These are phyloP conservation scores for Fusarium miscanthi DNA, from an alignment of 2,329 filamentous ascomycete genomes.

Conservation along the genomic window DNA sequence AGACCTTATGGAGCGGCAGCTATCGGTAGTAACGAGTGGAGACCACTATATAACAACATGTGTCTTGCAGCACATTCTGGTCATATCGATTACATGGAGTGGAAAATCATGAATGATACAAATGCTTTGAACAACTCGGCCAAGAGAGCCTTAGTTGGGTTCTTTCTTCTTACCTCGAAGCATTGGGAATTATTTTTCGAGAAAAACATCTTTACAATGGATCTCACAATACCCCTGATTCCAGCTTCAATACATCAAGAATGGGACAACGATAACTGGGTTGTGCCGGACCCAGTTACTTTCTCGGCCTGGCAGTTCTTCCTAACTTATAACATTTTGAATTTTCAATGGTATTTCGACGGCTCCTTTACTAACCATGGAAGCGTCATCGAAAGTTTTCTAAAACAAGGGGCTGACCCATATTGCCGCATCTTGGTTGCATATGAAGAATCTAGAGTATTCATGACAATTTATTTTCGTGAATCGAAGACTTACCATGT, in stretches of 20 bases:
- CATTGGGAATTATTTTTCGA: not conserved
- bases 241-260: not conserved
- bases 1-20: not conserved
- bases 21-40: accelerated
- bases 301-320: not conserved
- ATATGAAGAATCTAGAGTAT: accelerated
- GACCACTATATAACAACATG: not conserved
- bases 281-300: accelerated
- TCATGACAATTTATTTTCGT: not conserved
- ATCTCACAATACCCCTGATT: not conserved
- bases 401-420: not conserved
- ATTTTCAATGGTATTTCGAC: accelerated
- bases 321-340: accelerated
- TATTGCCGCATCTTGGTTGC: not conserved
- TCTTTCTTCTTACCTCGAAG: accelerated
- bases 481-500: accelerated
- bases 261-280: accelerated
- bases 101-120: not conserved
- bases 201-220: not conserved
- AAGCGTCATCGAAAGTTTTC: not conserved
- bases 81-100: not conserved
- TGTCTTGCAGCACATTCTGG: not conserved
- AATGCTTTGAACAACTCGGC: accelerated
- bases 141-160: not conserved
- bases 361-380: accelerated